Conservation (phyloP, 2,329 filamentous ascomycete genomes). For the Hypoxylon rubiginosum region DNA sequence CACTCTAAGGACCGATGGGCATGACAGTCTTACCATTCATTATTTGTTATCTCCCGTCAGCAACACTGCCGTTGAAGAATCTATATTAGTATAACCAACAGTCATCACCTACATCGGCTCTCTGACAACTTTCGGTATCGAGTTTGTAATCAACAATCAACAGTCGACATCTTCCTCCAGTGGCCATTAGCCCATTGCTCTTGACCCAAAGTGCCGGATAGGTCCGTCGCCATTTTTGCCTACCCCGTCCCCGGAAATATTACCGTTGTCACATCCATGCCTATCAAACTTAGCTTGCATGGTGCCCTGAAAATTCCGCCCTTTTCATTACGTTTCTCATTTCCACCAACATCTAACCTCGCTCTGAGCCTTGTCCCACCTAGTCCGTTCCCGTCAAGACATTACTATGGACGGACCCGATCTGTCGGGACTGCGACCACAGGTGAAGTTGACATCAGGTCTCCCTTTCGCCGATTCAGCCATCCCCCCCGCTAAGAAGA, state of each 20-base stretch:
- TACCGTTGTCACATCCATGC: slow-evolving; percentile 33
- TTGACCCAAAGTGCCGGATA: slow-evolving; percentile 39
- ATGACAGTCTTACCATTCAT: slow-evolving; percentile 18
- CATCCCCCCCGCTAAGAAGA: slow-evolving; percentile 59
- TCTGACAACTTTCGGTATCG: not conserved
- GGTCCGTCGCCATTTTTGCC: slow-evolving; percentile 16
- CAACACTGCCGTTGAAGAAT: not conserved
- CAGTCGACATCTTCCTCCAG: slow-evolving; percentile 12
- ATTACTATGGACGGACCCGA: slow-evolving; percentile 46
- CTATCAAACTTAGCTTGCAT: slow-evolving; percentile 37
- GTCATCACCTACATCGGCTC: not conserved
- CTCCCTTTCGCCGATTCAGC: slow-evolving; percentile 34
- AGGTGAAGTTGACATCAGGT: slow-evolving; percentile 31
- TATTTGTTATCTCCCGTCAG: slow-evolving; percentile 2
- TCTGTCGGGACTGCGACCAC: slow-evolving; percentile 43
- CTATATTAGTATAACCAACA: not conserved
- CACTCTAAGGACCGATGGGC: slow-evolving; percentile 21
- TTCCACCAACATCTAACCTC: slow-evolving; percentile 17
- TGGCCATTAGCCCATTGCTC: slow-evolving; percentile 21
- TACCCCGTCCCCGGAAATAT: slow-evolving; percentile 22
- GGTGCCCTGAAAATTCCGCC: slow-evolving; percentile 29
- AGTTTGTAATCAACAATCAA: not conserved
- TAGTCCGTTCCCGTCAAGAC: slow-evolving; percentile 25
- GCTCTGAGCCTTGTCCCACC: slow-evolving; percentile 20
- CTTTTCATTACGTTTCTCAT: slow-evolving; percentile 41